phyloP scores from a whole-genome alignment of 2,329 filamentous ascomycete species.

The Talaromyces sp. region DNA sequence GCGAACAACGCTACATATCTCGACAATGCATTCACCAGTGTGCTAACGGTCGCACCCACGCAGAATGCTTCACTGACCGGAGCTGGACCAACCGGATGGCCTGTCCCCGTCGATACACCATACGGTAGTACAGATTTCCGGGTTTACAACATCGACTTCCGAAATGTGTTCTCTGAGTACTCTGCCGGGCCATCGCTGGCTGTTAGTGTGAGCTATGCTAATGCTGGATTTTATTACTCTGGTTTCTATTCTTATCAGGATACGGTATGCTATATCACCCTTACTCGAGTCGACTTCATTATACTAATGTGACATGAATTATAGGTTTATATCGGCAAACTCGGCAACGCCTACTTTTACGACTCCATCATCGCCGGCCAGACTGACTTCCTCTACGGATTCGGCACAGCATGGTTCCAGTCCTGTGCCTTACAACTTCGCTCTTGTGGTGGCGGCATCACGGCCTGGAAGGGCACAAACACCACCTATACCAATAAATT shows the following conservation, averaged over 20 bases:
- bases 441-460: conserved; percentile 63
- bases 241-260: conserved; percentile 67
- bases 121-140: conserved; percentile 63
- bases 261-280: conserved; percentile 41
- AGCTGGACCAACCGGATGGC: conserved; percentile 58
- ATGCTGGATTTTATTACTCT: conserved; percentile 64
- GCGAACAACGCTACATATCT: conserved; percentile 50
- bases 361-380: conserved; percentile 59
- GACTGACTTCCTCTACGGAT: conserved; percentile 67
- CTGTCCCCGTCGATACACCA: conserved; percentile 58
- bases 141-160: conserved; percentile 64
- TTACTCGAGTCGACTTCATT: background rate
- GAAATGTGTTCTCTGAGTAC: conserved; percentile 56
- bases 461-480: conserved; percentile 66
- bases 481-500: conserved; percentile 65
- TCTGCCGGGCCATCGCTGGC: conserved; percentile 58
- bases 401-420: conserved; percentile 62
- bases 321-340: conserved; percentile 60
- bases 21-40: conserved; percentile 62
- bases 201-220: conserved; percentile 59
- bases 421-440: conserved; percentile 54
- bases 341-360: conserved; percentile 64
- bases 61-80: conserved; percentile 62
- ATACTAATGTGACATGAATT: background rate
- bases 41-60: conserved; percentile 61